phyloP scores from a whole-genome alignment of 163 green algal species.

The Prototheca stagnorum region DNA sequence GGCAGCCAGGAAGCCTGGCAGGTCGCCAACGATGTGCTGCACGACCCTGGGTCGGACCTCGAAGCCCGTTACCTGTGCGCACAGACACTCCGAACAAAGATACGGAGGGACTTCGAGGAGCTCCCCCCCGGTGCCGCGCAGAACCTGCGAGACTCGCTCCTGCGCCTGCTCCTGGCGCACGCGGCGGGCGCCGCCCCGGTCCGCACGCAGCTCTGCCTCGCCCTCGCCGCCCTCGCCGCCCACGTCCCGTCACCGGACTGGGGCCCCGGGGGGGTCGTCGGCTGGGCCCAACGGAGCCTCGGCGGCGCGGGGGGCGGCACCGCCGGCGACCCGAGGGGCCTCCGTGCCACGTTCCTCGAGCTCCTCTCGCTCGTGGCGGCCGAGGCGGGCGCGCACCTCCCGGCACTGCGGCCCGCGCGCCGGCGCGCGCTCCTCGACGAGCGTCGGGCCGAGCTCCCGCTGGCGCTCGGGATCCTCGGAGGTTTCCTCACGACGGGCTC shows the following conservation, averaged over 20 bases:
- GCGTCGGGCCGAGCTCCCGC: conserved; percentile 27
- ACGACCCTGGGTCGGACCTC: conserved; percentile 36
- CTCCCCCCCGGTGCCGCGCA: conserved; percentile 40
- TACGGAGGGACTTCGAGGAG: conserved; percentile 83
- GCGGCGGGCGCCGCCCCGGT: conserved; percentile 25
- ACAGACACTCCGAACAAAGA: conserved; percentile 83
- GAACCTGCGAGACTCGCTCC: conserved; percentile 52
- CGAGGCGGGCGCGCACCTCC: conserved; percentile 46
- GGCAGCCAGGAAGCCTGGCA: conserved; percentile 47
- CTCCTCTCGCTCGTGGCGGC: conserved; percentile 70
- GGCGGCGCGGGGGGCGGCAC: conserved; percentile 18
- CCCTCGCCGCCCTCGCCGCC: conserved; percentile 55
- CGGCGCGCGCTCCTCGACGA: conserved; percentile 49
- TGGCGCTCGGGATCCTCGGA: conserved; percentile 49
- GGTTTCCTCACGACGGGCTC: no score
- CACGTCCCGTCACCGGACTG: conserved; percentile 54
- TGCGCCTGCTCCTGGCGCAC: conserved; percentile 44
- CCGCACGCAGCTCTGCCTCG: conserved; percentile 77
- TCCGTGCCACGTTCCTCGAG: no score
- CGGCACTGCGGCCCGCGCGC: conserved; percentile 53
- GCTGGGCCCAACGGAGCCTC: conserved; percentile 50
- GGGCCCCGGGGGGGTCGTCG: conserved; percentile 39
- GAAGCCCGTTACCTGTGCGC: conserved; percentile 82
- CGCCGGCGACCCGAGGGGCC: no score
- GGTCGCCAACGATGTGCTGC: conserved; percentile 52